These are phyloP conservation scores for Aspergillus hancockii DNA, from an alignment of 495 filamentous ascomycete species.

Conservation along the genomic window DNA sequence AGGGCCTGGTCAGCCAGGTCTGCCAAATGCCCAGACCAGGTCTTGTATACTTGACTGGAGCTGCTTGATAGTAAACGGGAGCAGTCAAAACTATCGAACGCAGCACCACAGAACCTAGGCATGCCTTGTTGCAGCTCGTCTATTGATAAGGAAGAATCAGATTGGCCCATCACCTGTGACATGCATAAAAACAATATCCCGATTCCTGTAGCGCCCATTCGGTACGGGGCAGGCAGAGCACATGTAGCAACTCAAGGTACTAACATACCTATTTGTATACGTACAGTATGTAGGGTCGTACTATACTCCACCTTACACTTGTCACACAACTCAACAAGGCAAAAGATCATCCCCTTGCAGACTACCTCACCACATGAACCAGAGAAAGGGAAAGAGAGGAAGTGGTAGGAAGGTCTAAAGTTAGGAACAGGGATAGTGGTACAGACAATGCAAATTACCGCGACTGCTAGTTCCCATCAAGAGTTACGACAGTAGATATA, in stretches of 20 bases:
- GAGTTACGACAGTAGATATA: neutral
- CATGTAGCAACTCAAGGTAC: neutral
- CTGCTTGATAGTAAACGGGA: too few relatives aligned
- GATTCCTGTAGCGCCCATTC: neutral
- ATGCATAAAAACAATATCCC: neutral
- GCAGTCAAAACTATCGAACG: neutral
- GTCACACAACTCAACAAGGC: neutral
- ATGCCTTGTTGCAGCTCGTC: neutral
- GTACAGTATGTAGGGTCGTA: neutral
- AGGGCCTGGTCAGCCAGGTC: too few relatives aligned
- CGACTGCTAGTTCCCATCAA: neutral
- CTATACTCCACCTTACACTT: neutral
- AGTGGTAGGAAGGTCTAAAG: neutral
- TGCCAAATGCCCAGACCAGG: too few relatives aligned
- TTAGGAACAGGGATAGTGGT: slow-evolving; percentile 4
- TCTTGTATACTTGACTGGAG: too few relatives aligned
- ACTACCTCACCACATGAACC: neutral
- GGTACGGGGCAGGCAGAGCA: neutral
- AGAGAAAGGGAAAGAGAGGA: neutral
- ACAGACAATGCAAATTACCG: neutral
- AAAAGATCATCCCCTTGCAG: neutral
- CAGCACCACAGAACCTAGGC: neutral
- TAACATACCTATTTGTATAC: neutral
- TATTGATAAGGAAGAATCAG: neutral
- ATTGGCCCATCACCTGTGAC: slow-evolving; percentile 1